phyloP scores from a whole-genome alignment of 805 yeast species.

The Saccharomycopsis malanga region DNA sequence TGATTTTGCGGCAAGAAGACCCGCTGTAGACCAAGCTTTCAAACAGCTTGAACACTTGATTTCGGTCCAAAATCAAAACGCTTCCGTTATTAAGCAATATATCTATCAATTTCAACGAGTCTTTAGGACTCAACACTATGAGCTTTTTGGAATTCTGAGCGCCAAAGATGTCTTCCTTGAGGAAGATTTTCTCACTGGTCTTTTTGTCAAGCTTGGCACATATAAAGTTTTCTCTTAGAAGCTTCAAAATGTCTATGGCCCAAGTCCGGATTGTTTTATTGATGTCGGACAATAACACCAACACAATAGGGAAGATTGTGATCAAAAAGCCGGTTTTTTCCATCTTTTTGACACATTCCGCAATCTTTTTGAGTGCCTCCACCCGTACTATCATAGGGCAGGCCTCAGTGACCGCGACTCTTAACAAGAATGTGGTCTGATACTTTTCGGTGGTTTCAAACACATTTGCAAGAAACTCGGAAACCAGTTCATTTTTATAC shows the following conservation, averaged over 20 bases:
- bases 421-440: slow-evolving; percentile 48
- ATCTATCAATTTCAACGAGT: slow-evolving; percentile 42
- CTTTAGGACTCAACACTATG: slow-evolving; percentile 58
- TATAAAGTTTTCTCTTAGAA: slow-evolving; percentile 29
- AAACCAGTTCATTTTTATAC: slow-evolving; percentile 26
- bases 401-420: slow-evolving; percentile 49
- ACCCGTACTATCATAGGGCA: slow-evolving; percentile 54
- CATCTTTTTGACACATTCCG: slow-evolving; percentile 22
- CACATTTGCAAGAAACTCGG: slow-evolving; percentile 28
- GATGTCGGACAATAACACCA: slow-evolving; percentile 47
- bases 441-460: slow-evolving; percentile 36
- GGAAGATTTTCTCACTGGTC: slow-evolving; percentile 25
- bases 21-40: slow-evolving; percentile 29
- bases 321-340: slow-evolving; percentile 29
- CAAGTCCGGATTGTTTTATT: slow-evolving; percentile 47
- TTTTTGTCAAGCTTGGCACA: slow-evolving; percentile 30
- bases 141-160: slow-evolving; percentile 36
- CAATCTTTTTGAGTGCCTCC: slow-evolving; percentile 37
- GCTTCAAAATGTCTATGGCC: slow-evolving; percentile 45
- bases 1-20: slow-evolving; percentile 40
- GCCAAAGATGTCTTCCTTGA: slow-evolving; percentile 56
- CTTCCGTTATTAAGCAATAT: slow-evolving; percentile 32
- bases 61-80: slow-evolving; percentile 44
- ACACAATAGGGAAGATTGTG: slow-evolving; percentile 50
- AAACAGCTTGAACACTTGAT: slow-evolving; percentile 36